Evolutionary conservation across 2,329 filamentous ascomycete species (phyloP), one percentile per base, ranked within the genome.

Genomic region (Colletotrichum spinosum): DNA sequence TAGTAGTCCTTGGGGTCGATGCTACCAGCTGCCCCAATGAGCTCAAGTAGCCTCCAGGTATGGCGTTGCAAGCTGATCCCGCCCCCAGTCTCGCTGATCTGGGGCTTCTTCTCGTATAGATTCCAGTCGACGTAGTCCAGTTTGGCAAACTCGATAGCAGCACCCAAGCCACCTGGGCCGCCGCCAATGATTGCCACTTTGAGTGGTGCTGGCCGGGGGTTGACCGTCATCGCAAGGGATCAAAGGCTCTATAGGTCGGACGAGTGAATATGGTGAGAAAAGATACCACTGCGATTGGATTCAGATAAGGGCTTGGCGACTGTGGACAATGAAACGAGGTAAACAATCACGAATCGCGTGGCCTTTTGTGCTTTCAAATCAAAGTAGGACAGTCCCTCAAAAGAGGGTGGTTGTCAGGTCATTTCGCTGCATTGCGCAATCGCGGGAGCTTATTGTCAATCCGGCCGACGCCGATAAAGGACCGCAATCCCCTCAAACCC

Each of bases 11-110:
- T 65, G 1, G 74, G 69, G 11, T 73, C 67, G 7, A 77, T 72
- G 37, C 75, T 72, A 33, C 75, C 72, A 3, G 76, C 71, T 10
- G 73, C 73, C 2, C 74, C 76, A 8, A 75, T 71, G 50, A 70
- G 69, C 63, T 75, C 73, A 6, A 79, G 70, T 60, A 78, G 68
- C 10, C 72, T 72, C 77, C 76, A 79, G 1, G 76, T 78, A 45
- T 77, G 71, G 1, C 65, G 70, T 46, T 78, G 76, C 6, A 79
- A 59, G 35, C 72, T 77, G 53, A 79, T 77, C n/a, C 77, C 77
- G 5, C 74, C 76, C 7, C 77, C 76, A 0, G 74, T 76, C 56
- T 79, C 77, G 17, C 76, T 77, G 58, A 79, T 74, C 34, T 74
- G 68, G 6, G 71, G 55, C 51, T 77, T 77, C 69, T 78, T 78